Base-by-base conservation (phyloP, 148 eudicot species). In the Simmondsia chinensis region DNA sequence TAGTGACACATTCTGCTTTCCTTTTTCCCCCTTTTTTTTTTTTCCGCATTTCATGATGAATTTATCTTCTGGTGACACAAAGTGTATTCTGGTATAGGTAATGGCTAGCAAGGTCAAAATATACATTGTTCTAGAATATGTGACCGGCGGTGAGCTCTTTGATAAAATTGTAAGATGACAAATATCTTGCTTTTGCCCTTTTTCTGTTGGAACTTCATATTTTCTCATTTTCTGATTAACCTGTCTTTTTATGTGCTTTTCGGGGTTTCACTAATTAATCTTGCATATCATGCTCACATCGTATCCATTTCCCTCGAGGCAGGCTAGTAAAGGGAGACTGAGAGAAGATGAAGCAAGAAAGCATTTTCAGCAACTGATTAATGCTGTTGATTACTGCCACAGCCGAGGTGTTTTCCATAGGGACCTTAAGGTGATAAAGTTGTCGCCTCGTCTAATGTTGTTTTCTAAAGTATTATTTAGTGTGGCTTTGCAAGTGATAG, bases 71-170 rank as follows among this genome's bases (percentile, higher is more conserved):
- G 40, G 47, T 54, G 62, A 52, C 55, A 54, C 16, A 12, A n/a
- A n/a, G n/a, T n/a, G n/a, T n/a, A n/a, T n/a, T n/a, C n/a, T n/a
- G n/a, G n/a, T 68, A 67, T 62, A 87, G 96, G 94, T 87, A 36
- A 83, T 88, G 96, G 96, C 96, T 19, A 88, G 96, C 94, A 83
- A 77, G 83, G 70, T 83, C 19, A 88, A 83, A 62, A 77, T 88
- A 64, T 88, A 83, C 52, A 80, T 88, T 56, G 94, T 83, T 43
- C 48, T 88, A 60, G 94, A 88, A 32, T 88, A 77, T 64, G 89
- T 83, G 55, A 83, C 86, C 20, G 96, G 96, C 27, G 96, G 96
- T 22, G 94, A 80, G 71, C 94, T 88, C 63, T 88, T 88, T 33
- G 96, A 83, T 60, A 88, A 83, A 70, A 80, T 88, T 61, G 96